These are phyloP conservation scores for Geoglossum glabrum DNA, from an alignment of 495 filamentous ascomycete genomes.

Conservation along the genomic window DNA sequence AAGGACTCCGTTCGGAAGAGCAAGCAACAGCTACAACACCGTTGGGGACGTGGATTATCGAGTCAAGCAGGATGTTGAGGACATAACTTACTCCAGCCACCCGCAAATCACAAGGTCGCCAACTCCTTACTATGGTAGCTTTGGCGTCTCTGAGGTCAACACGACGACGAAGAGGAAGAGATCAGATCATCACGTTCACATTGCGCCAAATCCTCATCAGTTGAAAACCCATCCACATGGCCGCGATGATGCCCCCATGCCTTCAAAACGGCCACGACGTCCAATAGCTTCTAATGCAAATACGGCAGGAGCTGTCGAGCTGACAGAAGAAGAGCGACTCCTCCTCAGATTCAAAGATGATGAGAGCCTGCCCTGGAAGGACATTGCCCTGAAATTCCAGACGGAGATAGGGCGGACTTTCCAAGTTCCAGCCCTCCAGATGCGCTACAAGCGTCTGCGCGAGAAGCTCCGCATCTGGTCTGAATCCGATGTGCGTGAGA, in stretches of 20 bases:
- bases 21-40: background rate
- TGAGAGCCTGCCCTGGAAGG: constrained; percentile 47
- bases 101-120: background rate
- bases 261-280: background rate
- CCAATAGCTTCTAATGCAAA: background rate
- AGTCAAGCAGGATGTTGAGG: background rate
- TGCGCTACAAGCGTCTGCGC: constrained; percentile 47
- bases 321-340: constrained; percentile 44
- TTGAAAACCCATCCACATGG: background rate
- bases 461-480: constrained; percentile 47
- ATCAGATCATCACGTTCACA: background rate
- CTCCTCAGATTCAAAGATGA: constrained; percentile 48
- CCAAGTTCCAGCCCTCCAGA: constrained; percentile 49
- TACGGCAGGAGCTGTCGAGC: constrained; percentile 9
- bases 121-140: background rate
- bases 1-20: background rate
- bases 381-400: constrained; percentile 41
- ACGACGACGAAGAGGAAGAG: background rate
- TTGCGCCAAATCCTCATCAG: background rate
- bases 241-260: background rate
- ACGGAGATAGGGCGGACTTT: constrained; percentile 41
- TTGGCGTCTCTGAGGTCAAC: background rate
- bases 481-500: constrained; percentile 38
- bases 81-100: background rate
- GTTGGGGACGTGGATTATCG: background rate